A percentile compares a stretch with the other conserved stretches of the same genome.
These are phyloP conservation scores for Boletus bicolor DNA, from an alignment of 768 basidiomycete genomes.

Conservation along the genomic window DNA sequence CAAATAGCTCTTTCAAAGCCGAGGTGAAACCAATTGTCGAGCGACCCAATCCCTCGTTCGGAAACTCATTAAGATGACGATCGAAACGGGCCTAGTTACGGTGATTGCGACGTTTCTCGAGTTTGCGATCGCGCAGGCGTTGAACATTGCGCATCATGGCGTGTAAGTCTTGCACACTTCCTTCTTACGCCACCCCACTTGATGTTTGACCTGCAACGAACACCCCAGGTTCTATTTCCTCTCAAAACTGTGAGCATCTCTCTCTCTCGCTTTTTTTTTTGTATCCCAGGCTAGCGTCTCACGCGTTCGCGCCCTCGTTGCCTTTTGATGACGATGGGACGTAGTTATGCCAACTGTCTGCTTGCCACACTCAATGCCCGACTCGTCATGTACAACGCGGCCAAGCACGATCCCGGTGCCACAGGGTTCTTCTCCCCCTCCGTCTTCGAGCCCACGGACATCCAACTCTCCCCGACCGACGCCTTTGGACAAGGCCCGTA, in stretches of 20 bases:
- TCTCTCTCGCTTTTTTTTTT: neutral
- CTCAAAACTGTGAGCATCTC: constrained; percentile 3
- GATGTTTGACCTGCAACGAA: neutral
- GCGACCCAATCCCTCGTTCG: constrained; percentile 8
- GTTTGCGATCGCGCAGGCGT: constrained; percentile 4
- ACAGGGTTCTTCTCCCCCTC: neutral
- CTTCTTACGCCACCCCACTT: neutral
- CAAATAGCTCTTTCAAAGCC: constrained; percentile 3
- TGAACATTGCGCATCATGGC: constrained; percentile 8
- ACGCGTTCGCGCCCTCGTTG: neutral
- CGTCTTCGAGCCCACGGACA: neutral
- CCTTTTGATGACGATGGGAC: neutral
- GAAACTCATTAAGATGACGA: constrained; percentile 13
- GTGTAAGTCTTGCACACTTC: neutral
- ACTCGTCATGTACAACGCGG: neutral
- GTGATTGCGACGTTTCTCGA: constrained; percentile 12
- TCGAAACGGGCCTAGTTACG: constrained; percentile 11
- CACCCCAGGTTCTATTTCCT: constrained; percentile 4
- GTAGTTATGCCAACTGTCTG: constrained; percentile 5
- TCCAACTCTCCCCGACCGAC: neutral
- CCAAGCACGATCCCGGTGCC: neutral
- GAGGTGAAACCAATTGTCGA: neutral
- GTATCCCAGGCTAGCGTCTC: neutral
- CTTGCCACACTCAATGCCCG: constrained; percentile 3
- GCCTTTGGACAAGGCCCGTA: neutral